A percentile compares a stretch with the other conserved stretches of the same genome.
These are phyloP conservation scores for Podaxis sp. DNA, from an alignment of 768 basidiomycete species.

Conservation along the genomic window DNA sequence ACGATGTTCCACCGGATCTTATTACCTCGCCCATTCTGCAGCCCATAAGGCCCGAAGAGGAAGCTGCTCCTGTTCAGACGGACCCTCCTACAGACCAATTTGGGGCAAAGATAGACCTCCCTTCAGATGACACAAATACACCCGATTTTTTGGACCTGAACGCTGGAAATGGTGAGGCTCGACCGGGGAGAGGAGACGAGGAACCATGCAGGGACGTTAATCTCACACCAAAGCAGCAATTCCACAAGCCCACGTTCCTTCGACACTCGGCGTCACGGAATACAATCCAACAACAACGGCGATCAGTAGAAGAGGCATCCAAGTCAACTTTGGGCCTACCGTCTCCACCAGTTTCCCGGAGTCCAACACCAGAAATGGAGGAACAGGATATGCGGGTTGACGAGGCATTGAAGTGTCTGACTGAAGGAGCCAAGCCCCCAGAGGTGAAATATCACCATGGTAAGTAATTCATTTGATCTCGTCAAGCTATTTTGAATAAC, in stretches of 20 bases:
- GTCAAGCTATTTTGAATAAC: neutral
- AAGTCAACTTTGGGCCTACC: slow-evolving; percentile 20
- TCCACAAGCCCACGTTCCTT: slow-evolving; percentile 27
- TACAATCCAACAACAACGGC: slow-evolving; percentile 27
- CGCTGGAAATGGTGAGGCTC: slow-evolving; percentile 36
- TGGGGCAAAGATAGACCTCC: slow-evolving; percentile 28
- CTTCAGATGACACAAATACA: slow-evolving; percentile 15
- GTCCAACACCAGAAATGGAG: slow-evolving; percentile 31
- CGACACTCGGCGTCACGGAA: slow-evolving; percentile 30
- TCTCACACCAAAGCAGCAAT: slow-evolving; percentile 34
- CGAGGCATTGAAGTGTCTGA: slow-evolving; percentile 45
- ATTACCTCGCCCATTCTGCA: slow-evolving; percentile 90
- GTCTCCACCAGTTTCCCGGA: slow-evolving; percentile 31
- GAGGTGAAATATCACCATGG: slow-evolving; percentile 64
- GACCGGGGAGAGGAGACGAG: slow-evolving; percentile 21
- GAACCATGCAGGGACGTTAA: slow-evolving; percentile 19
- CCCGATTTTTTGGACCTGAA: slow-evolving; percentile 78
- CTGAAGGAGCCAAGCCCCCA: slow-evolving; percentile 45
- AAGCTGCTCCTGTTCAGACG: slow-evolving; percentile 22
- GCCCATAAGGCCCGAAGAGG: slow-evolving; percentile 51
- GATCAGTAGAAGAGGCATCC: slow-evolving; percentile 15
- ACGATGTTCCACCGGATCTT: slow-evolving; percentile 89
- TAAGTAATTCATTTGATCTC: slow-evolving; percentile 22
- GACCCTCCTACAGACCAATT: slow-evolving; percentile 37
- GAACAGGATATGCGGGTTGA: slow-evolving; percentile 48